Evolutionary conservation across 2,329 filamentous ascomycete species (phyloP).

Genomic region (Trichothecium roseum): DNA sequence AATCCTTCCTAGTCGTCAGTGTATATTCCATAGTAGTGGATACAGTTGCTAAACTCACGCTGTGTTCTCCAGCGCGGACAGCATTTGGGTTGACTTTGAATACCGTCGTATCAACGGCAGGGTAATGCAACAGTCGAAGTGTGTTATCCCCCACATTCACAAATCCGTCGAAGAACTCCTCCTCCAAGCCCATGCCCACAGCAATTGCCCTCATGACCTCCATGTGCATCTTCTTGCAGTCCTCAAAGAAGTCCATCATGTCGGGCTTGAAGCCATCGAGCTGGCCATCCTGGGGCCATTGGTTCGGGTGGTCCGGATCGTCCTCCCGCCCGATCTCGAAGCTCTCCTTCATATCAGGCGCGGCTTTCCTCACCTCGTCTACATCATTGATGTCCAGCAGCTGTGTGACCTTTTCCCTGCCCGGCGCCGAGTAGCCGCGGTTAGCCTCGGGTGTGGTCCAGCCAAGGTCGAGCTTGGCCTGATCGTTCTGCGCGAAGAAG

Average conservation of each 20-base stretch:
- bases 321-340: slow-evolving; percentile 54
- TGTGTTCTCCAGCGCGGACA: slow-evolving; percentile 70
- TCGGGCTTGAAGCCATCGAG: slow-evolving; percentile 53
- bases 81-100: slow-evolving; percentile 58
- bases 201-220: slow-evolving; percentile 79
- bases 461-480: slow-evolving; percentile 1
- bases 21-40: background rate
- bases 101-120: slow-evolving; percentile 51
- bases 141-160: slow-evolving; percentile 62
- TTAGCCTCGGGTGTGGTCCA: slow-evolving; percentile 4
- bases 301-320: slow-evolving; percentile 56
- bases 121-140: slow-evolving; percentile 68
- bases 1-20: slow-evolving; percentile 28
- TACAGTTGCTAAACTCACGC: slow-evolving; percentile 20
- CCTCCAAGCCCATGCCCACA: slow-evolving; percentile 63
- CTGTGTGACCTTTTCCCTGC: slow-evolving; percentile 3
- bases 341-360: slow-evolving; percentile 56
- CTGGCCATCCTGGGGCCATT: slow-evolving; percentile 52
- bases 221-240: slow-evolving; percentile 63
- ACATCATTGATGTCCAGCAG: slow-evolving; percentile 30
- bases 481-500: slow-evolving; percentile 56
- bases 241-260: slow-evolving; percentile 67
- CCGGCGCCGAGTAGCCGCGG: slow-evolving; percentile 4
- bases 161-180: slow-evolving; percentile 66
- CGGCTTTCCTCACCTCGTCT: slow-evolving; percentile 43